phyloP scores from a whole-genome alignment of 108 stramenopile genomes.

The Fragilaria radians region DNA sequence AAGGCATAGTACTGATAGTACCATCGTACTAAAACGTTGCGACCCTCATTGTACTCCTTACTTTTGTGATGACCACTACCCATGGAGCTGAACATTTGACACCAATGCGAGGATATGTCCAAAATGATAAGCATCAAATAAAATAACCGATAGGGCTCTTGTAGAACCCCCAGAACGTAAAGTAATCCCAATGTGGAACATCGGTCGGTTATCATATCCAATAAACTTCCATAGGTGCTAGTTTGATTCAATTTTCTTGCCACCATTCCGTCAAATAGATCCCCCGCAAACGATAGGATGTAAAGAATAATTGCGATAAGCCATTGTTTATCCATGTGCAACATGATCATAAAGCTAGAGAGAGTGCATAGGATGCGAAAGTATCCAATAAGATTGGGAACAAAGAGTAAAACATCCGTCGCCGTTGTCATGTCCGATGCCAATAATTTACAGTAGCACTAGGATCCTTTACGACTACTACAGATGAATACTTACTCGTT shows the following conservation, averaged over 20 bases:
- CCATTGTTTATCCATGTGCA: constrained; percentile 38
- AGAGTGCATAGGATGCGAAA: constrained; percentile 52
- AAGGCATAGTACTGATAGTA: constrained; percentile 91
- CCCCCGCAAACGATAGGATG: constrained; percentile 88
- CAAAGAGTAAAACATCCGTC: constrained; percentile 68
- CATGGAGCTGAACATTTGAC: constrained; percentile 87
- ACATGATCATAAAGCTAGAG: constrained; percentile 58
- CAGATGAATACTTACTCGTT: too few species aligned
- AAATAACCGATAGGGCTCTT: constrained; percentile 11
- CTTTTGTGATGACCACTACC: constrained; percentile 84
- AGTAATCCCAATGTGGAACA: constrained; percentile 86
- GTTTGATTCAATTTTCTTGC: constrained; percentile 88
- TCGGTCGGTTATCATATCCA: constrained; percentile 98
- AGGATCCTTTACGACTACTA: too few species aligned
- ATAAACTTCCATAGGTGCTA: constrained; percentile 80
- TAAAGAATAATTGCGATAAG: constrained; percentile 64
- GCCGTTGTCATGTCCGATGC: constrained; percentile 42
- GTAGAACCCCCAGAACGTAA: constrained; percentile 51
- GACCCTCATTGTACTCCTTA: constrained; percentile 72
- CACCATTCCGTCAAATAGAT: constrained; percentile 92
- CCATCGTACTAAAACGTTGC: constrained; percentile 85
- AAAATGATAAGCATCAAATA: constrained; percentile 59
- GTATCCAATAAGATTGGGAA: constrained; percentile 96
- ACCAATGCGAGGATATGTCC: constrained; percentile 90
- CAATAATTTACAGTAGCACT: too few species aligned